Evolutionary conservation across 1,139 yeast genomes (phyloP).

Genomic region (Pichia sp.): DNA sequence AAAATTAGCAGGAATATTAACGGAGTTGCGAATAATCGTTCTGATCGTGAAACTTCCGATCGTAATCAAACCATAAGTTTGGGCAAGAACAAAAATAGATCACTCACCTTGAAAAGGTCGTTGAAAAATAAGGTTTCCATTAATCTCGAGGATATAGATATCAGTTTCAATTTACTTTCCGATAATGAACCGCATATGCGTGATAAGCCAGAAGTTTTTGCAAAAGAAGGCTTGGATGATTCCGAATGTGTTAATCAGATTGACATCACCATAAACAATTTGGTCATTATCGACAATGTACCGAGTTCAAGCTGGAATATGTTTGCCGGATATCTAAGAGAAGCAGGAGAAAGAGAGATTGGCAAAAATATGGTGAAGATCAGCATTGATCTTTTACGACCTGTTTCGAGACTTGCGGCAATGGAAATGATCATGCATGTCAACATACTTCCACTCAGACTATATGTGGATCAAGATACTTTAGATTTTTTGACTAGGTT

Average conservation of each 20-base stretch:
- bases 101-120: constrained; percentile 57
- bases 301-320: constrained; percentile 91
- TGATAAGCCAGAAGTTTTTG: constrained; percentile 16
- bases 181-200: constrained; percentile 34
- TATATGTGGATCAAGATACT: constrained; percentile 91
- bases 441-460: constrained; percentile 58
- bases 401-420: constrained; percentile 55
- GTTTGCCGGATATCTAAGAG: constrained; percentile 62
- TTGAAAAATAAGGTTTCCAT: constrained; percentile 51
- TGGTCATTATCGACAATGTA: constrained; percentile 67
- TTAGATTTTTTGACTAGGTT: constrained; percentile 75
- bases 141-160: constrained; percentile 45
- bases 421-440: constrained; percentile 58
- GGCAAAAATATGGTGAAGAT: constrained; percentile 59
- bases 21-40: background rate
- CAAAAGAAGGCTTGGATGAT: constrained; percentile 25
- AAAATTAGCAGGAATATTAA: constrained; percentile 39
- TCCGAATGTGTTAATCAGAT: constrained; percentile 43
- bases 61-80: constrained; percentile 15
- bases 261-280: constrained; percentile 37
- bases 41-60: background rate
- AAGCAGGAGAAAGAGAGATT: constrained; percentile 60
- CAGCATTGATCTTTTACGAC: constrained; percentile 52
- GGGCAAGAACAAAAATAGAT: constrained; percentile 27
- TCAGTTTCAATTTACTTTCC: constrained; percentile 38